Base-by-base conservation (phyloP, 805 yeast genomes). In the Kodamaea kakaduensis region DNA sequence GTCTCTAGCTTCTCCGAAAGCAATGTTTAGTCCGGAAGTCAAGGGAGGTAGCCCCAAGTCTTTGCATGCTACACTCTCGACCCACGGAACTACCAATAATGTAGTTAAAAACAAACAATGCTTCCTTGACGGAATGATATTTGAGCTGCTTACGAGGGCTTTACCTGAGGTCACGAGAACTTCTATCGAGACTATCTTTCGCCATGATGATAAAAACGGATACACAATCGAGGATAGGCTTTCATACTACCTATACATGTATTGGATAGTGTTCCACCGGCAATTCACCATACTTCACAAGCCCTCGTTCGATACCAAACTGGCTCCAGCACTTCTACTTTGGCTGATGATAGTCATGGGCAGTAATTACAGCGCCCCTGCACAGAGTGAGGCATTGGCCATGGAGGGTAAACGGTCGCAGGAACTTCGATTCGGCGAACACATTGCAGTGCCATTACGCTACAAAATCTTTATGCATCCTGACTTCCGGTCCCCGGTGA, bases 401-500 rank as follows among this genome's bases (percentile, higher is more conserved):
- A 33, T 25, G 12, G 39, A 42, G 10, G 40, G 46, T 5, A 45
- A 44, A 17, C 48, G 48, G 33, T 50, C 62, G 1, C 59, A 64
- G 0, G 70, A 59, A 34, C 64, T 58, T 35, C 59, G 59, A 31
- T 59, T 78, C 31, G 71, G 78, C 6, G 56, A 64, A 44, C 45
- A 49, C 34, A 66, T 79, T 8, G 75, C 78, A 0, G 67, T 56
- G 27, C 81, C 94, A 0, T 57, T 86, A 18, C 60, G 96, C 35
- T 82, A 80, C 73, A 59, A 73, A 19, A 68, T 87, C 3, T 86
- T 86, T 51, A 75, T 82, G 24, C 75, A 81, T 31, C 77, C 77
- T 6, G 84, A 78, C 36, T 85, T 84, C 52, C 76, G 73, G 38
- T 81, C 94, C 1, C 95, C 95, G 0, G 81, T 87, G 0, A 70